Conservation (phyloP, 495 filamentous ascomycete genomes). For the Trichoderma gamsii region DNA sequence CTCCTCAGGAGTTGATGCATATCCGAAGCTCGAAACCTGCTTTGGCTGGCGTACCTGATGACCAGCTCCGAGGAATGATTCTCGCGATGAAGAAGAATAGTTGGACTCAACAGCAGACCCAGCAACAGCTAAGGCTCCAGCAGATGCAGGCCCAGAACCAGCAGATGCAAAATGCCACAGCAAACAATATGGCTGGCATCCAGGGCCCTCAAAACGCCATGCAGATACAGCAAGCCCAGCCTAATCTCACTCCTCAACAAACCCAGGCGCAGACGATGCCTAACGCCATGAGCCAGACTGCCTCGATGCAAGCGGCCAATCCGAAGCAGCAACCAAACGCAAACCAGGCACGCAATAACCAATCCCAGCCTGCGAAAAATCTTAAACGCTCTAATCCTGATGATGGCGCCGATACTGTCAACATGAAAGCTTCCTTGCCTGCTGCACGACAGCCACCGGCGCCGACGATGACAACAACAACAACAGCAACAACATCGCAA, state of each 20-base stretch:
- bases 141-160: conserved; percentile 9
- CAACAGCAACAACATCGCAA: conserved; percentile 24
- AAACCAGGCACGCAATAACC: conserved; percentile 16
- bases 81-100: conserved; percentile 6
- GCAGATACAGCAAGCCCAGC: conserved; percentile 18
- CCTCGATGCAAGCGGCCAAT: conserved; percentile 20
- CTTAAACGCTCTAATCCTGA: conserved; percentile 58
- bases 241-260: conserved; percentile 14
- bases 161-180: not conserved
- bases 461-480: not conserved
- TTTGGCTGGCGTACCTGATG: conserved; percentile 15
- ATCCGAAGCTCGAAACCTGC: conserved; percentile 15
- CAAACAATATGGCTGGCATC: not conserved
- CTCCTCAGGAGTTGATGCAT: conserved; percentile 15
- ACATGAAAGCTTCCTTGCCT: not conserved
- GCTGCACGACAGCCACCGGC: conserved; percentile 19
- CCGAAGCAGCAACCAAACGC: conserved; percentile 14
- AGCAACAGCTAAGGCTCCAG: conserved; percentile 17
- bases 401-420: not conserved
- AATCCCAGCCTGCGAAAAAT: conserved; percentile 24
- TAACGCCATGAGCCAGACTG: conserved; percentile 10
- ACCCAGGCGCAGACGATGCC: conserved; percentile 17
- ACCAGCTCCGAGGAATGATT: conserved; percentile 16
- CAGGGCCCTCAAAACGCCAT: not conserved
- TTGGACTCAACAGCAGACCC: conserved; percentile 21